These are phyloP conservation scores for Hanseniaspora occidentalis DNA, from an alignment of 805 yeast genomes.

Conservation along the genomic window DNA sequence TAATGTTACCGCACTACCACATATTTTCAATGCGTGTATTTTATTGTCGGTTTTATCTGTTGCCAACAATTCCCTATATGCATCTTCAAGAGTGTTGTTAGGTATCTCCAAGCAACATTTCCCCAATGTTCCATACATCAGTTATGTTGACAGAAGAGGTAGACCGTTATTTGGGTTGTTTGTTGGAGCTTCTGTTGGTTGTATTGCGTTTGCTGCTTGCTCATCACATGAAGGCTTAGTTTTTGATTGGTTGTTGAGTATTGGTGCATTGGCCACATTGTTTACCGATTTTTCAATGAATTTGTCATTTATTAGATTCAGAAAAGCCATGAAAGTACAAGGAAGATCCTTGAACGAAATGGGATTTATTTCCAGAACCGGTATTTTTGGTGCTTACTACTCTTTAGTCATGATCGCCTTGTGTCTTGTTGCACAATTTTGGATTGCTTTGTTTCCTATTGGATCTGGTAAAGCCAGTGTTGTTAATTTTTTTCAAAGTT, in stretches of 20 bases:
- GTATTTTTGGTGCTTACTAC: slow-evolving; percentile 39
- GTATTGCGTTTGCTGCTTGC: slow-evolving; percentile 58
- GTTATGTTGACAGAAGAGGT: slow-evolving; percentile 43
- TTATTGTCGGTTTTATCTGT: slow-evolving; percentile 44
- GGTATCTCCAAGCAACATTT: slow-evolving; percentile 8
- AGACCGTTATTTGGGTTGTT: slow-evolving; percentile 46
- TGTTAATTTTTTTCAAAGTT: slow-evolving; percentile 36
- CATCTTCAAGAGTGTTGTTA: slow-evolving; percentile 38
- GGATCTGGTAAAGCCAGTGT: slow-evolving; percentile 46
- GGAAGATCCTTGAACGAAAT: slow-evolving; percentile 37
- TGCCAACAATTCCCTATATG: slow-evolving; percentile 39
- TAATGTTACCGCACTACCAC: slow-evolving; percentile 46
- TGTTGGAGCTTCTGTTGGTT: slow-evolving; percentile 39
- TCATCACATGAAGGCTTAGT: slow-evolving; percentile 42
- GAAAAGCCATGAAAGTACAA: slow-evolving; percentile 43
- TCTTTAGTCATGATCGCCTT: slow-evolving; percentile 37
- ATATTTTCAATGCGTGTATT: slow-evolving; percentile 49
- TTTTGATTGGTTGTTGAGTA: slow-evolving; percentile 51
- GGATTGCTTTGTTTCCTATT: slow-evolving; percentile 64
- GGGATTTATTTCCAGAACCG: slow-evolving; percentile 39
- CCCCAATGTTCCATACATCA: slow-evolving; percentile 15
- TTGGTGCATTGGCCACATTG: slow-evolving; percentile 48
- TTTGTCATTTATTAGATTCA: slow-evolving; percentile 42
- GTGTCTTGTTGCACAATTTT: slow-evolving; percentile 45
- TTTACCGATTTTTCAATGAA: slow-evolving; percentile 53